These are phyloP conservation scores for Calocybe indica DNA, from an alignment of 768 basidiomycete species.

Conservation along the genomic window DNA sequence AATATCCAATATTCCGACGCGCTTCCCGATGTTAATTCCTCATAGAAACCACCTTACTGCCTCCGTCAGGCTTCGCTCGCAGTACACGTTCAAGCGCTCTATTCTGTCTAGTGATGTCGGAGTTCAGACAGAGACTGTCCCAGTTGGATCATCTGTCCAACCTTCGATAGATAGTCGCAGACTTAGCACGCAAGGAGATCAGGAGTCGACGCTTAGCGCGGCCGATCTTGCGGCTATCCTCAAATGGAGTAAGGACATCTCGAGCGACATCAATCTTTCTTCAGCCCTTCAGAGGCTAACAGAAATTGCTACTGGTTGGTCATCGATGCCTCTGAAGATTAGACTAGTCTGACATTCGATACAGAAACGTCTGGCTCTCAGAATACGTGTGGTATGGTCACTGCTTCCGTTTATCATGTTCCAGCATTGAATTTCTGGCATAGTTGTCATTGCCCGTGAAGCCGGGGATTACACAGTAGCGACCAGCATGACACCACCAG, in stretches of 20 bases:
- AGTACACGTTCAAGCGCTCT: constrained; percentile 44
- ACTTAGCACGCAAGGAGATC: constrained; percentile 38
- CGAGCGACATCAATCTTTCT: constrained; percentile 64
- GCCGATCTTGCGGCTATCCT: constrained; percentile 63
- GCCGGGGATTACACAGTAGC: constrained; percentile 68
- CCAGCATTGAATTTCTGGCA: neutral
- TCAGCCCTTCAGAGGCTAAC: constrained; percentile 66
- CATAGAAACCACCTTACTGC: constrained; percentile 46
- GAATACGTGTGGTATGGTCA: constrained; percentile 44
- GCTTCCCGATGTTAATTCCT: neutral
- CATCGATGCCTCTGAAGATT: neutral
- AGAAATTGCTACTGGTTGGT: constrained; percentile 61
- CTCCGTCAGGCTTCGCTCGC: constrained; percentile 36
- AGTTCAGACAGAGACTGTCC: constrained; percentile 52
- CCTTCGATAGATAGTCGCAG: constrained; percentile 23
- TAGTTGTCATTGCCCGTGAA: constrained; percentile 63
- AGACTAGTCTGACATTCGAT: neutral
- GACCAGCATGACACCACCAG: constrained; percentile 57
- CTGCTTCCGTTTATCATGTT: too few relatives aligned
- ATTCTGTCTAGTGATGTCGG: constrained; percentile 55
- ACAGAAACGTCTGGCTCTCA: constrained; percentile 63
- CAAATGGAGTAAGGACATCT: constrained; percentile 72
- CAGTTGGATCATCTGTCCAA: constrained; percentile 16
- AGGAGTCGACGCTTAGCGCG: constrained; percentile 52
- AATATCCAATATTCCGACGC: neutral